Percentiles rank a stretch among this genome's conserved stretches.
phyloP scores from a whole-genome alignment of 2,329 filamentous ascomycete genomes.

The Arthrobotrys sinensis region DNA sequence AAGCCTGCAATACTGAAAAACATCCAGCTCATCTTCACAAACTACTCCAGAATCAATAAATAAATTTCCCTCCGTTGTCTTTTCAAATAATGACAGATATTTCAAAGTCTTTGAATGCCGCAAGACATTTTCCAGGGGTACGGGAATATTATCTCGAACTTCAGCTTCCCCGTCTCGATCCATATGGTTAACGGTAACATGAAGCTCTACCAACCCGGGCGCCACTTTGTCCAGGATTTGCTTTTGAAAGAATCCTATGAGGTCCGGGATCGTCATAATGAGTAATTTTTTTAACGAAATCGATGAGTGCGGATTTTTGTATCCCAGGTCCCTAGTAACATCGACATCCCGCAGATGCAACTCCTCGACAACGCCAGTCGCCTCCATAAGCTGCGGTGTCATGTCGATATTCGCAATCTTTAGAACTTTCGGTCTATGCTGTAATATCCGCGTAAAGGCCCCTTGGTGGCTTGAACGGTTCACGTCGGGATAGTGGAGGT shows the following conservation, averaged over 20 bases:
- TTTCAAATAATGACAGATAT: slow-evolving; percentile 37
- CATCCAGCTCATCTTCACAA: slow-evolving; percentile 28
- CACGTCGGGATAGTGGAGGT: slow-evolving; percentile 1
- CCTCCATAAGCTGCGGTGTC: slow-evolving; percentile 2
- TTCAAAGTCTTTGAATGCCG: slow-evolving; percentile 26
- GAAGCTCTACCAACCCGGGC: slow-evolving; percentile 36
- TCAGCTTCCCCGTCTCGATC: slow-evolving; percentile 1
- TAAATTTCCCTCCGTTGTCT: background rate
- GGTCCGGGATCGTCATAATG: slow-evolving; percentile 7
- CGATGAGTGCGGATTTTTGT: background rate
- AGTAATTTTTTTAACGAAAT: slow-evolving; percentile 32
- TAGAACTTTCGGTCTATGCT: slow-evolving; percentile 13
- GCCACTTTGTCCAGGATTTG: slow-evolving; percentile 24
- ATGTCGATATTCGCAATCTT: slow-evolving; percentile 16
- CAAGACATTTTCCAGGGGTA: slow-evolving; percentile 23
- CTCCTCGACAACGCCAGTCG: slow-evolving; percentile 22
- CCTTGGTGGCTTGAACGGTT: slow-evolving; percentile 4
- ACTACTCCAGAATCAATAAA: slow-evolving; percentile 21
- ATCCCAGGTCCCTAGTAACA: background rate
- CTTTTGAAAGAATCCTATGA: slow-evolving; percentile 10
- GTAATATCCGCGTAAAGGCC: background rate
- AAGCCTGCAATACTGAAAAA: slow-evolving; percentile 23
- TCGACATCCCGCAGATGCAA: slow-evolving; percentile 21
- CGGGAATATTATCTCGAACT: slow-evolving; percentile 29
- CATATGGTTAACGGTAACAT: slow-evolving; percentile 26